These are phyloP conservation scores for Botryobasidium botryosum DNA, from an alignment of 768 basidiomycete species.

Conservation along the genomic window DNA sequence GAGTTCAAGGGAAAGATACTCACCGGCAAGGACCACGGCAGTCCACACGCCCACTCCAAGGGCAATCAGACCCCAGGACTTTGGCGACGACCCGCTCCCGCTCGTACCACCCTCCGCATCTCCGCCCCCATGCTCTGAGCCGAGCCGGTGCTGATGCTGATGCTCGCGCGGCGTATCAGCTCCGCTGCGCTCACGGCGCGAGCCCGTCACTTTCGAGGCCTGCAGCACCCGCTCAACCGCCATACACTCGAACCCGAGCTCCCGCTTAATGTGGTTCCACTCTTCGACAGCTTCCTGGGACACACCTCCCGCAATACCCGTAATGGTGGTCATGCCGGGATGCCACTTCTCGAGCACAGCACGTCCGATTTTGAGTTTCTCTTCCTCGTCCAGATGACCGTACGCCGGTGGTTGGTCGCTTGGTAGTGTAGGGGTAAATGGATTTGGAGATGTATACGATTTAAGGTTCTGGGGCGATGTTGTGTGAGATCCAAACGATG, in stretches of 20 bases:
- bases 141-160: too few species aligned
- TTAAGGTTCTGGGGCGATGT: constrained; percentile 56
- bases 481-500: constrained; percentile 27
- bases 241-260: constrained; percentile 57
- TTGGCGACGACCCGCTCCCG: too few species aligned
- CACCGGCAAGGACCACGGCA: neutral
- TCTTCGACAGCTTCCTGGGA: constrained; percentile 53
- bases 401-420: constrained; percentile 45
- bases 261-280: constrained; percentile 64
- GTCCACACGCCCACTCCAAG: constrained; percentile 1
- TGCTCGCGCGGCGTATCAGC: neutral
- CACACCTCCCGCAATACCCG: constrained; percentile 27
- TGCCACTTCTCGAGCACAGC: constrained; percentile 59
- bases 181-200: neutral
- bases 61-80: neutral
- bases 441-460: constrained; percentile 30
- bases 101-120: too few species aligned
- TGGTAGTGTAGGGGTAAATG: constrained; percentile 14
- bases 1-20: neutral
- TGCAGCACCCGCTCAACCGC: constrained; percentile 57
- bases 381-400: constrained; percentile 31
- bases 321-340: constrained; percentile 24
- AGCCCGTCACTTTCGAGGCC: constrained; percentile 3
- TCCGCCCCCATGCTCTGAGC: too few species aligned
- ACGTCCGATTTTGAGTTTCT: constrained; percentile 26